phyloP scores from a whole-genome alignment of 2,329 filamentous ascomycete species.

The Pseudogymnoascus sp. region DNA sequence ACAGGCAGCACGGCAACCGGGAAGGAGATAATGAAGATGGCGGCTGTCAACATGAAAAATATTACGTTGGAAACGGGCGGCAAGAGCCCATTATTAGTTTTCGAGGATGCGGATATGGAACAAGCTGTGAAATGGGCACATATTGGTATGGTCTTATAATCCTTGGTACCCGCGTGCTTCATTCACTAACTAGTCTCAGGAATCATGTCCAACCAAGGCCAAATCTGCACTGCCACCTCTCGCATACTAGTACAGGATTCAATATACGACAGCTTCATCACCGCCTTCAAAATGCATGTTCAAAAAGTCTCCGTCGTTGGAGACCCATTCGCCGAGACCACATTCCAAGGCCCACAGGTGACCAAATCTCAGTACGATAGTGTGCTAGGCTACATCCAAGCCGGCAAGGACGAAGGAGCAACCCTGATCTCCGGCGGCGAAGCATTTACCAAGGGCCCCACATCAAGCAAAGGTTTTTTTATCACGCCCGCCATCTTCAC shows the following conservation, averaged over 20 bases:
- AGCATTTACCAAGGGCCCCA: conserved; percentile 39
- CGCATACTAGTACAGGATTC: conserved; percentile 62
- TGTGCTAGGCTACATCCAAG: conserved; percentile 60
- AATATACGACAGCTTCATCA: conserved; percentile 64
- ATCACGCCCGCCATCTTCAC: conserved; percentile 69
- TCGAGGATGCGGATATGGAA: conserved; percentile 54
- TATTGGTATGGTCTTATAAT: conserved; percentile 26
- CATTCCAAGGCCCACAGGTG: conserved; percentile 66
- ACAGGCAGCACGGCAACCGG: conserved; percentile 57
- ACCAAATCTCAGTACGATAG: conserved; percentile 65
- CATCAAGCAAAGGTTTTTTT: conserved; percentile 58
- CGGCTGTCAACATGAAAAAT: conserved; percentile 56
- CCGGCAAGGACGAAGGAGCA: conserved; percentile 58
- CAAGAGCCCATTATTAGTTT: conserved; percentile 56
- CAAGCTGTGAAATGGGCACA: conserved; percentile 58
- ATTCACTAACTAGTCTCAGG: not conserved
- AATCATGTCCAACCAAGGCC: conserved; percentile 37
- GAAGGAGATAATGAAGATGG: conserved; percentile 57
- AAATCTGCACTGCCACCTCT: conserved; percentile 51
- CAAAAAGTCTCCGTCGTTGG: conserved; percentile 53
- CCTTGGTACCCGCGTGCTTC: not conserved
- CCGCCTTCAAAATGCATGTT: conserved; percentile 57
- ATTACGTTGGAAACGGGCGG: conserved; percentile 56
- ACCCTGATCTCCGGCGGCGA: conserved; percentile 55
- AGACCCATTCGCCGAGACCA: conserved; percentile 57